These are phyloP conservation scores for Pittosporum tobira DNA, from an alignment of 129 eudicot genomes.

Conservation along the genomic window DNA sequence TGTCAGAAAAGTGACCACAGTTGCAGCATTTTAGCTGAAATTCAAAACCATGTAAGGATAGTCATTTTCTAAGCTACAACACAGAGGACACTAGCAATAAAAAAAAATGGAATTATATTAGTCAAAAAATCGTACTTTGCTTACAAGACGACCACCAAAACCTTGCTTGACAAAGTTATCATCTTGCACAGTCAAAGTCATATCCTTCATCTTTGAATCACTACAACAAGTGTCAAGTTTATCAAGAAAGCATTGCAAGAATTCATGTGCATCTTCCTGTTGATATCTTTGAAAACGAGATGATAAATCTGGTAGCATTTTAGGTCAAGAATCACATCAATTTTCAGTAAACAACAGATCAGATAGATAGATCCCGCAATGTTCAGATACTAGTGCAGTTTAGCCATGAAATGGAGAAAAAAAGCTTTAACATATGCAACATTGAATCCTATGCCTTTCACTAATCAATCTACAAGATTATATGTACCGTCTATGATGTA, in stretches of 20 bases:
- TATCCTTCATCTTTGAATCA: conserved; percentile 6
- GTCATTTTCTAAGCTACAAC: background rate
- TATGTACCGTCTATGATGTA: too few relatives aligned
- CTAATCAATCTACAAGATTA: too few relatives aligned
- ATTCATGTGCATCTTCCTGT: conserved; percentile 61
- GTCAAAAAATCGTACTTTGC: conserved; percentile 27
- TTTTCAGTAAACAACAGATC: background rate
- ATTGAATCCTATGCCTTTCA: background rate
- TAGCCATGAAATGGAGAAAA: background rate
- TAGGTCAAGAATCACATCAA: conserved; percentile 30
- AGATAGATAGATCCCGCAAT: too few relatives aligned
- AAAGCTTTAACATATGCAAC: background rate
- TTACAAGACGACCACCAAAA: conserved; percentile 65
- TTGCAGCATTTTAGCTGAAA: conserved; percentile 73
- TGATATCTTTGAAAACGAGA: conserved; percentile 32
- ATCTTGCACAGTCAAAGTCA: conserved; percentile 5
- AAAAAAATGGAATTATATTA: background rate
- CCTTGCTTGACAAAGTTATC: conserved; percentile 57
- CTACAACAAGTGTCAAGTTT: conserved; percentile 39
- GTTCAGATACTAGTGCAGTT: too few relatives aligned
- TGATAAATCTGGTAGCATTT: conserved; percentile 26
- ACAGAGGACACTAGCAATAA: background rate
- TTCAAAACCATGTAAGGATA: background rate
- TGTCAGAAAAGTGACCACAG: conserved; percentile 74
- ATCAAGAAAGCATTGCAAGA: conserved; percentile 43